Evolutionary conservation across 345 rosid species (phyloP).

Genomic region (Syzygium oleosum): DNA sequence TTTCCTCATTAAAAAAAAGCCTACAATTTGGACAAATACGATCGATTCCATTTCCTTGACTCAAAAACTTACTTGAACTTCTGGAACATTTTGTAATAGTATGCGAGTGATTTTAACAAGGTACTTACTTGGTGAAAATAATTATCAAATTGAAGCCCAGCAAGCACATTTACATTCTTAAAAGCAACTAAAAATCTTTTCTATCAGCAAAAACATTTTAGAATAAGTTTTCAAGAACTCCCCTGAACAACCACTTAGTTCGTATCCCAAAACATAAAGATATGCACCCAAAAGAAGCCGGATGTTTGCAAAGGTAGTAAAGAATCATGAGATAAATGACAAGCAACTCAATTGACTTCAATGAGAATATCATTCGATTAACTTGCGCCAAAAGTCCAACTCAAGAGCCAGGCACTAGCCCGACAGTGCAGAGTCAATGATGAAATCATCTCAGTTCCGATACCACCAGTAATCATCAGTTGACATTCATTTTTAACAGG

Average conservation of each 20-base stretch:
- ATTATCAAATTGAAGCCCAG: neutral
- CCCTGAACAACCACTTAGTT: neutral
- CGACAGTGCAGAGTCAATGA: neutral
- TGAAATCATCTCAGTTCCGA: neutral
- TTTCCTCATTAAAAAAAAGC: neutral
- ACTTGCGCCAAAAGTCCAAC: neutral
- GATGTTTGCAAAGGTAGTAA: neutral
- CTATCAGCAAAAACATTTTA: neutral
- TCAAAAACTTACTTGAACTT: neutral
- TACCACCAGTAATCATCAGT: neutral
- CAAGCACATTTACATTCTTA: neutral
- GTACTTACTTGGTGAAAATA: neutral
- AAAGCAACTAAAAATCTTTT: neutral
- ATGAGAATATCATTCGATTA: neutral
- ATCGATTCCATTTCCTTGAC: neutral
- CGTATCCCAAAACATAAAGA: neutral
- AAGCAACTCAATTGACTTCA: neutral
- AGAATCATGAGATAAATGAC: neutral
- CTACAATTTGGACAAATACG: neutral
- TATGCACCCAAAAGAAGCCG: neutral
- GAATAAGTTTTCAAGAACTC: neutral
- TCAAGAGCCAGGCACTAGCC: neutral
- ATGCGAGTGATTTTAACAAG: neutral
- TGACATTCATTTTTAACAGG: neutral
- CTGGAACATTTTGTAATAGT: neutral